These are phyloP conservation scores for Colletotrichum tropicale DNA, from an alignment of 2,329 filamentous ascomycete genomes.

Conservation along the genomic window DNA sequence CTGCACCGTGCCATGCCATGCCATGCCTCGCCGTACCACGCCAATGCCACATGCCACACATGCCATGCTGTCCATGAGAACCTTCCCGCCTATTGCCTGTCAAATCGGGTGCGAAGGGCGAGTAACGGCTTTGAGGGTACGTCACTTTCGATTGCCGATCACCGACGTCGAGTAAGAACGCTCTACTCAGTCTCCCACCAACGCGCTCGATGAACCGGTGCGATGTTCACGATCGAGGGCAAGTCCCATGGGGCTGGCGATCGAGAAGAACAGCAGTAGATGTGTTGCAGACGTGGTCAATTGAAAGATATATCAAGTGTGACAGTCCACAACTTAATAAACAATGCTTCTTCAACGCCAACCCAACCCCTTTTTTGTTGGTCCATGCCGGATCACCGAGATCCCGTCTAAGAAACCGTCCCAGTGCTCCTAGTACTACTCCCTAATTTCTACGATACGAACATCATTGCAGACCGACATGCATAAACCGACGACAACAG, in stretches of 20 bases:
- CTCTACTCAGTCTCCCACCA: not conserved
- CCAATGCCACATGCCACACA: slow-evolving; percentile 1
- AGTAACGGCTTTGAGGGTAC: not conserved
- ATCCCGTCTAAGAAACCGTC: slow-evolving; percentile 12
- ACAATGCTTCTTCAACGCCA: not conserved
- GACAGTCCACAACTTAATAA: not conserved
- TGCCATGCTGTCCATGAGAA: not conserved
- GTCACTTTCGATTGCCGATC: not conserved
- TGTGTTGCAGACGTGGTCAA: not conserved
- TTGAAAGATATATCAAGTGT: slow-evolving; percentile 6
- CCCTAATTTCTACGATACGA: not conserved
- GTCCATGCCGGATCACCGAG: not conserved
- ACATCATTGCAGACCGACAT: slow-evolving; percentile 5
- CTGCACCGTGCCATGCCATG: not conserved
- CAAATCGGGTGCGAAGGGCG: not conserved
- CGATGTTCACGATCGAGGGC: slow-evolving; percentile 1
- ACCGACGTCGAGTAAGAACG: not conserved
- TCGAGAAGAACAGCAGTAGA: not conserved
- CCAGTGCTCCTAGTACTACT: not conserved
- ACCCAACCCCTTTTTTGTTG: not conserved
- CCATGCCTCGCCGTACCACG: not conserved
- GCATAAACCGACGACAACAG: not conserved
- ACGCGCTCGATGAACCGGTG: not conserved
- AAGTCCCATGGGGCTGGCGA: not conserved
- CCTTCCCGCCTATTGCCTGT: not conserved